Evolutionary conservation across 225 moss, liverwort and hornwort species (phyloP).

Genomic region (Marchantia paleacea): DNA sequence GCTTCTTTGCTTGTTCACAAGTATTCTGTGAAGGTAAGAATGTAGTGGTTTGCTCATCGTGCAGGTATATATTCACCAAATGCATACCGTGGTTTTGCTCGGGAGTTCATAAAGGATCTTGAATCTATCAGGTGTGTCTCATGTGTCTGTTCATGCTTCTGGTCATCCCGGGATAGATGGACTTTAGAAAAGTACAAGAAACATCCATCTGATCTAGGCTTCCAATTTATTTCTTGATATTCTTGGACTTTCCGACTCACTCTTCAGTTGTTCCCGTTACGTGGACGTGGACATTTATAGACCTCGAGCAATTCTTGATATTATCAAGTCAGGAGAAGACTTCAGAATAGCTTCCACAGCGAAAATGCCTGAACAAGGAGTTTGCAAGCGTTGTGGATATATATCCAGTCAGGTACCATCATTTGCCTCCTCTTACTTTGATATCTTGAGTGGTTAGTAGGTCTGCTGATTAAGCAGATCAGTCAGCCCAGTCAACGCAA

Average conservation of each 20-base stretch:
- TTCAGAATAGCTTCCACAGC: slow-evolving; percentile 78
- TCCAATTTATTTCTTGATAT: neutral
- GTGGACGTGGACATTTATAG: slow-evolving; percentile 28
- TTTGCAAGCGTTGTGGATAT: slow-evolving; percentile 91
- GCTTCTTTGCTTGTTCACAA: neutral
- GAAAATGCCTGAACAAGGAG: slow-evolving; percentile 98
- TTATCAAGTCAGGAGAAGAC: slow-evolving; percentile 88
- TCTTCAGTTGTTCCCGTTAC: neutral
- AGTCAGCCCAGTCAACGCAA: too few species aligned
- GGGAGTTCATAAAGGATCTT: slow-evolving; percentile 93
- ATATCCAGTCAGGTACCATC: slow-evolving; percentile 89
- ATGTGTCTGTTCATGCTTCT: neutral
- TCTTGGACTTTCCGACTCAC: neutral
- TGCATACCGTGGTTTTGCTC: slow-evolving; percentile 93
- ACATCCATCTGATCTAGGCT: neutral
- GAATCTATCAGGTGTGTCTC: slow-evolving; percentile 72
- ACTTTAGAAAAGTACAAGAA: neutral
- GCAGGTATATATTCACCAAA: slow-evolving; percentile 98
- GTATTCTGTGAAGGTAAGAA: neutral
- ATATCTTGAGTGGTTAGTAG: neutral
- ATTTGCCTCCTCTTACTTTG: neutral
- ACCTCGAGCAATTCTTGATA: slow-evolving; percentile 91
- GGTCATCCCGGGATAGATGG: neutral
- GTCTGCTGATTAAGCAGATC: too few species aligned
- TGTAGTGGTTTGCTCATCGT: neutral